These are phyloP conservation scores for Schizochytrium sp. DNA, from an alignment of 108 stramenopile genomes.

Conservation along the genomic window DNA sequence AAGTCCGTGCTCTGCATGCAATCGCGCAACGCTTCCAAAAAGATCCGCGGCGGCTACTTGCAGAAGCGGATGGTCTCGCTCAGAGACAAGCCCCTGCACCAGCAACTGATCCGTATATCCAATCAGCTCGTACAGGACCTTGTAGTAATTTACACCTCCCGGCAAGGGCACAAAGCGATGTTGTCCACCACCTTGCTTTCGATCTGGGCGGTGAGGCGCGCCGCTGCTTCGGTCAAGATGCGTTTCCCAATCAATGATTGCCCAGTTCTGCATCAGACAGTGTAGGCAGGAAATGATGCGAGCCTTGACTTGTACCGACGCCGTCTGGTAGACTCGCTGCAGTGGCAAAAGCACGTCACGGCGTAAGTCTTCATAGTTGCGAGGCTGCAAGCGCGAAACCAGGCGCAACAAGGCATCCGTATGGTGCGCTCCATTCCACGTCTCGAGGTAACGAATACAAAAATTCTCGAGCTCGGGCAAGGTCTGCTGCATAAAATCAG, in stretches of 20 bases:
- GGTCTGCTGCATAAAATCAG: constrained; percentile 12
- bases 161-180: background rate
- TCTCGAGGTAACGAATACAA: background rate
- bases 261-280: background rate
- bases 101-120: background rate
- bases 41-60: background rate
- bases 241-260: background rate
- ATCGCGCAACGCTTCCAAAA: background rate
- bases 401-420: background rate
- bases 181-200: background rate
- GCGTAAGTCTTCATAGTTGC: background rate
- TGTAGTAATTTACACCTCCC: background rate
- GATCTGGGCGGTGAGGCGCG: too few species aligned
- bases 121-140: background rate
- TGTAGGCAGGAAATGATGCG: background rate
- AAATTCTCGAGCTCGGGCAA: background rate
- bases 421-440: constrained; percentile 3
- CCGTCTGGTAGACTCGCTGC: background rate
- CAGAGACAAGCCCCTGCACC: background rate
- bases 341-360: background rate
- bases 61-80: background rate
- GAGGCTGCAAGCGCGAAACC: background rate
- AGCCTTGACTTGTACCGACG: background rate
- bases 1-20: background rate
- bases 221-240: background rate